Base-by-base conservation (phyloP, 1,139 yeast species). In the Kodamaea fungicola region DNA sequence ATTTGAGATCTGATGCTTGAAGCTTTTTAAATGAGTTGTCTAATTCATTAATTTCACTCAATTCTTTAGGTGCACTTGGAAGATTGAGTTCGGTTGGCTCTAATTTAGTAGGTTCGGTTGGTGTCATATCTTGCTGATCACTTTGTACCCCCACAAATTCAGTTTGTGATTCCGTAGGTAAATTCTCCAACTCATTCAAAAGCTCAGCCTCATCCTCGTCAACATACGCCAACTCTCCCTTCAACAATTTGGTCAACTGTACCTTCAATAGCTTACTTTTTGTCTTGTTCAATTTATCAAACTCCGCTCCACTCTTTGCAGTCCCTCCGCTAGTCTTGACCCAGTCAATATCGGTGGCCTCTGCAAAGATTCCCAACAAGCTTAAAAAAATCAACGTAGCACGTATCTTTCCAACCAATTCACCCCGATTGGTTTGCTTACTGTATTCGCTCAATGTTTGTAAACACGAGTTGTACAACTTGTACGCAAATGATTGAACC, bases 401-500 rank as follows among this genome's bases (percentile, higher is more conserved):
- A 38, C 59, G 55, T 28, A 70, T 50, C 45, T 68, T 69, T 27
- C 50, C 46, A 6, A 61, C 55, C 44, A 64, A 51, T 19, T 51
- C 57, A 2, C 48, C 50, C 52, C 61, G 57, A 43, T 52, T 48
- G 35, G 55, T 47, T 36, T 49, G 33, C 13, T 60, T 62, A 13
- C 57, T 51, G 33, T 60, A 61, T 12, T 49, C 42, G 34, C 49
- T 43, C 32, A 70, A 52, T 22, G 54, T 59, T 31, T 55, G 57
- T 19, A 71, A 54, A 40, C 72, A 59, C 21, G 71, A 67, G 38
- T 76, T 79, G 57, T 83, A 83, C 27, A 88, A 68, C 42, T 72
- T 71, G 51, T 75, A 70, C 3, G 82, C 75, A 59, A 88, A 87
- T 35, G 71, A 67, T 47, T 78, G 68, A 2, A 84, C 79, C 30